Base-by-base conservation (phyloP, 805 yeast species). In the Wickerhamiella dianesei region DNA sequence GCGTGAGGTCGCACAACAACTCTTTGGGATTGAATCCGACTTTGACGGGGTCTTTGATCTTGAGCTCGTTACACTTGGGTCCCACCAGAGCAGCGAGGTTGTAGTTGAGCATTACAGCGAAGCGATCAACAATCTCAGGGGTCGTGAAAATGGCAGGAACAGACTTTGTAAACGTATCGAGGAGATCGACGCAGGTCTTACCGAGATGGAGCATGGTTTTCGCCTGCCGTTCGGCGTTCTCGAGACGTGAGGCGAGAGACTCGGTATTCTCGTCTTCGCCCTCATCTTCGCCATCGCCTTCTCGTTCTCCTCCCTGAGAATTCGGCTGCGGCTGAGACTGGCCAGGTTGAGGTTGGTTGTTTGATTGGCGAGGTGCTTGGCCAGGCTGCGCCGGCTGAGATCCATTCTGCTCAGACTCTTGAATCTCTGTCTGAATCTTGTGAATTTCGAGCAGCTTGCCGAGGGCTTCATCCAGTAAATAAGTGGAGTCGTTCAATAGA, bases 41-140 rank as follows among this genome's bases (percentile, higher is more conserved):
- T 54, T 78, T 76, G 53, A 80, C 84, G 0, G 96, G 96, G 51
- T 81, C 73, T 49, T 74, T 72, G 22, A 92, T 98, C 59, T 84
- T 86, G 56, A 92, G 73, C 44, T 82, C 87, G 8, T 88, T 76
- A 66, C 95, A 88, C 59, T 82, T 82, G 14, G 97, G 96, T 0
- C 99, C 99, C 21, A 87, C 96, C 64, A 92, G 70, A n/a, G 89
- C 86, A 44, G 78, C 82, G 51, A 92, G 68, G 61, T 92, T 92
- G 65, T 88, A 89, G 66, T 92, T 82, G 61, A 92, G 70, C 99
- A 92, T 92, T 41, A 95, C 87, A 0, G 98, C 95, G 52, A 92
- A 69, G 63, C 98, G 74, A 57, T 87, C 95, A 39, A 89, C 95
- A 57, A 92, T 79, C 64, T 92, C 98, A 1, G 84, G 77, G 40